Percentiles rank a stretch among this genome's conserved stretches.
These are phyloP conservation scores for Larix kaempferi DNA, from an alignment of 75 land plant genomes.

Conservation along the genomic window DNA sequence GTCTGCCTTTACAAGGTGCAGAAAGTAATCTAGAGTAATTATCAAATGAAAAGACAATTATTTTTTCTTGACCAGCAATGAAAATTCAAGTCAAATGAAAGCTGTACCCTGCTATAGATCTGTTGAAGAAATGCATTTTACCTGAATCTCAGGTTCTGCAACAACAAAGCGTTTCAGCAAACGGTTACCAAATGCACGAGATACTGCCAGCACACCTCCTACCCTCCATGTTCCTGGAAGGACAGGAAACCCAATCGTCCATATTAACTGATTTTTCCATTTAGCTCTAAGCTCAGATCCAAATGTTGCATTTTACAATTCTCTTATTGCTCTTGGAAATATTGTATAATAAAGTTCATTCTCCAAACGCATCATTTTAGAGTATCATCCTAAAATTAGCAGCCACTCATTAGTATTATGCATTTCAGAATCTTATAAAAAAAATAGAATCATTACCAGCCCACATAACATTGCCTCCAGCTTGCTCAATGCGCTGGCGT, in stretches of 20 bases:
- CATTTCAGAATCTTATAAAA: neutral
- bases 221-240: slow-evolving; percentile 96
- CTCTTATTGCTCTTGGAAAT: neutral
- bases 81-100: neutral
- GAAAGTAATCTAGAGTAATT: neutral
- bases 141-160: slow-evolving; percentile 94
- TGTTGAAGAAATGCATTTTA: slow-evolving; percentile 11
- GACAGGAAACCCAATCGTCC: neutral
- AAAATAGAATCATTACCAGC: slow-evolving; percentile 48
- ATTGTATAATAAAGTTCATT: neutral
- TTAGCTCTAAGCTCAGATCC: no score
- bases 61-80: neutral
- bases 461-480: slow-evolving; percentile 97
- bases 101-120: neutral
- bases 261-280: neutral
- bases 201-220: slow-evolving; percentile 96
- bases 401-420: neutral
- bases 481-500: slow-evolving; percentile 83
- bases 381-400: neutral
- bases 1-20: neutral
- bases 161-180: slow-evolving; percentile 89
- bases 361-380: neutral
- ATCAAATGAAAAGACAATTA: neutral
- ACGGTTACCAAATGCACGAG: slow-evolving; percentile 96
- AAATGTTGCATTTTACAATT: no score